Evolutionary conservation across 1,284 basidiomycete species (phyloP), one percentile per base, ranked within the genome.

Genomic region (Schizopora paradoxa): DNA sequence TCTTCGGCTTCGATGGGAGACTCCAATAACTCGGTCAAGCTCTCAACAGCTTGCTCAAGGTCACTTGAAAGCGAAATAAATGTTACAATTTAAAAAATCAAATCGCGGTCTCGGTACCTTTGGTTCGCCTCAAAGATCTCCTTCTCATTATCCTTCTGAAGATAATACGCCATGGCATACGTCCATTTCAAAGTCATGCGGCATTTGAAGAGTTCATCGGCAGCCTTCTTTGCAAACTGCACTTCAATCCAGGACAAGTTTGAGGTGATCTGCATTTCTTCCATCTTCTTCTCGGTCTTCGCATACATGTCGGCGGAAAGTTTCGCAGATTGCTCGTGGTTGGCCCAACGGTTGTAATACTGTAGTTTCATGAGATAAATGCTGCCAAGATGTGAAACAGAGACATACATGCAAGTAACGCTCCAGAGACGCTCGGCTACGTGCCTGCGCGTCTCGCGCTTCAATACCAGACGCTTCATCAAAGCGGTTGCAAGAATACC

Each of bases 211-310:
- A 91, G 83, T 57, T 86, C 85, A 59, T 97, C 93, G 2, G 97
- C 92, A 0, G 95, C 95, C 66, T 95, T 94, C 69, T 91, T 91
- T 72, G 97, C 92, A 67, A 99, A 99, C 66, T 98, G 95, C 27
- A 94, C 94, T 67, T 99, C 94, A 56, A 98, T 98, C 95, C 95
- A 99, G 3, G 92, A 93, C 29, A 99, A 69, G 45, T 84, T 77
- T 1, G 91, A 91, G 6, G 83, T 85, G 52, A 91, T 78, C 69
- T 98, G 95, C 87, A 99, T 95, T 67, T 96, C 91, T 66, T 98
- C 93, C 95, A 99, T 99, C 82, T 98, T 98, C 79, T 94, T 94
- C 76, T 99, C 94, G 2, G 94, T 98, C 67, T 92, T 91, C 45
- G 77, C 76, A 65, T 96, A 94, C 41, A 98, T 73, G 57, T 98